A percentile compares a stretch with the other conserved stretches of the same genome.
Evolutionary conservation across 805 yeast genomes (phyloP).

Genomic region (Pichia nanzhaoensis): DNA sequence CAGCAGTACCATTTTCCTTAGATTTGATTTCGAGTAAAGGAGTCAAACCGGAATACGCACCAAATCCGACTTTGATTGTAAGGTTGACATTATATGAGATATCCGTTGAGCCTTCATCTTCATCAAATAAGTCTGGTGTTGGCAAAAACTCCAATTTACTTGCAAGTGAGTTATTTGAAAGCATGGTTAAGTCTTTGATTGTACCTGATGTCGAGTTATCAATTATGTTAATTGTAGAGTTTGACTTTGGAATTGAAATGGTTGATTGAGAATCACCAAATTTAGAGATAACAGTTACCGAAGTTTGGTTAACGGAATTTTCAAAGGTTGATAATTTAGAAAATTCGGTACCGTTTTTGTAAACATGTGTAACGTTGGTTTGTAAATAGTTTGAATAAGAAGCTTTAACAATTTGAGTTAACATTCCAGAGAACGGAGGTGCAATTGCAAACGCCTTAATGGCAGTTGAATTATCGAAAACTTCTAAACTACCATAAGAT

Average conservation of each 20-base stretch:
- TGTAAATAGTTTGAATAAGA: constrained; percentile 29
- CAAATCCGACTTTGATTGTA: constrained; percentile 18
- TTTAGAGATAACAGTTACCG: constrained; percentile 32
- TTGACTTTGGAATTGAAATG: constrained; percentile 20
- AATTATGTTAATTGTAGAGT: constrained; percentile 22
- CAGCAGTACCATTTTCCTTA: constrained; percentile 41
- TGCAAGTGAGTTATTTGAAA: constrained; percentile 29
- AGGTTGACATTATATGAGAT: constrained; percentile 26
- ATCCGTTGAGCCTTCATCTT: constrained; percentile 9
- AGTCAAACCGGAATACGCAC: constrained; percentile 3
- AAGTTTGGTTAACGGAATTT: constrained; percentile 31
- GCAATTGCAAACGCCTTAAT: constrained; percentile 30
- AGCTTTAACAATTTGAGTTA: constrained; percentile 36
- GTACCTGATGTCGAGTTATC: constrained; percentile 19
- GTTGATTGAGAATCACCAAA: constrained; percentile 37
- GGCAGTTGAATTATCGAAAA: constrained; percentile 26
- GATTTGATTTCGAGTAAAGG: constrained; percentile 23
- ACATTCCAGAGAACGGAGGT: constrained; percentile 33
- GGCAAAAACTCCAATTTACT: constrained; percentile 22
- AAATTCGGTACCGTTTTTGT: constrained; percentile 33
- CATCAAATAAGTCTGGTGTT: constrained; percentile 17
- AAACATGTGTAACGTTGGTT: constrained; percentile 33
- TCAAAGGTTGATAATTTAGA: constrained; percentile 26
- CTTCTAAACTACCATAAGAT: constrained; percentile 34
- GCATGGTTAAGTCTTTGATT: constrained; percentile 17